These are phyloP conservation scores for Claviceps humidiphila DNA, from an alignment of 2,329 filamentous ascomycete genomes.

Conservation along the genomic window DNA sequence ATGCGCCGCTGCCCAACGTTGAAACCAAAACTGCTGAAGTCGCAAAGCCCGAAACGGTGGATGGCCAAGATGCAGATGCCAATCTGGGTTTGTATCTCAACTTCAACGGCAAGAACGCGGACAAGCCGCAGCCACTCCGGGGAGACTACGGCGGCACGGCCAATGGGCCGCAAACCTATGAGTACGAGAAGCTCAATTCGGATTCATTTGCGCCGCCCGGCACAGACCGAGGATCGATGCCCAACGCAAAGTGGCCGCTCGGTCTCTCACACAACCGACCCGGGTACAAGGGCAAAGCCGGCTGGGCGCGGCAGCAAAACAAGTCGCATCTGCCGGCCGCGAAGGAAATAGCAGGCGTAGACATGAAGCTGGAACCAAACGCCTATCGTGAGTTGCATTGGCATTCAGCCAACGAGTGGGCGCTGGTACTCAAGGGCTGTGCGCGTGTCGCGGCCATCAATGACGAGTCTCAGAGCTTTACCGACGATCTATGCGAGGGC, in stretches of 20 bases:
- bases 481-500: slow-evolving; percentile 28
- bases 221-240: slow-evolving; percentile 35
- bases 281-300: slow-evolving; percentile 28
- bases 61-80: slow-evolving; percentile 35
- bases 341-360: slow-evolving; percentile 41
- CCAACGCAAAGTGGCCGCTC: slow-evolving; percentile 40
- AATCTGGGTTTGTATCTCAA: slow-evolving; percentile 39
- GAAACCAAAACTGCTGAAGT: slow-evolving; percentile 27
- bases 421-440: slow-evolving; percentile 38
- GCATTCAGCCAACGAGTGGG: slow-evolving; percentile 42
- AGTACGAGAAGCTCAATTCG: slow-evolving; percentile 40
- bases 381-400: slow-evolving; percentile 53
- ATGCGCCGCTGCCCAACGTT: slow-evolving; percentile 22
- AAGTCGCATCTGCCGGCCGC: slow-evolving; percentile 33
- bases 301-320: slow-evolving; percentile 44
- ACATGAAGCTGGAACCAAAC: slow-evolving; percentile 43
- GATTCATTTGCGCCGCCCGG: slow-evolving; percentile 40
- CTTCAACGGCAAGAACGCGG: slow-evolving; percentile 34
- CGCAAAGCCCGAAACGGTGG: slow-evolving; percentile 25
- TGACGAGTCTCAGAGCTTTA: slow-evolving; percentile 33
- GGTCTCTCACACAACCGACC: slow-evolving; percentile 35
- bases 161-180: slow-evolving; percentile 35
- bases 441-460: slow-evolving; percentile 39
- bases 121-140: slow-evolving; percentile 42
- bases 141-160: slow-evolving; percentile 36